Conservation (phyloP, 352 stramenopile genomes). For the Hyaloperonospora brassicae region DNA sequence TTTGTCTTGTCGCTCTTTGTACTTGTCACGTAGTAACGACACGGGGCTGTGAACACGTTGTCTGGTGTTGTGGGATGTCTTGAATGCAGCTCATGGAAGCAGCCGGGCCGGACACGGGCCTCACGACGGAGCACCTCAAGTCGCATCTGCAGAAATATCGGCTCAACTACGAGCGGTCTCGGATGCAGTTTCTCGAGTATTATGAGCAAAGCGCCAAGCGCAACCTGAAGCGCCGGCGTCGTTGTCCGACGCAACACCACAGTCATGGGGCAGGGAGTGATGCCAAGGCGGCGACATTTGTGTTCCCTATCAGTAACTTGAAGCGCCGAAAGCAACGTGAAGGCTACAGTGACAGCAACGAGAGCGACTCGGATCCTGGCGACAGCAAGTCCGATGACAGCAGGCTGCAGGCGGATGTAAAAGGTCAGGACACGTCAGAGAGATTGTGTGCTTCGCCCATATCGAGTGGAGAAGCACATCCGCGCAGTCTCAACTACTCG, state of each 20-base stretch:
- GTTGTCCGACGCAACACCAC: constrained; percentile 32
- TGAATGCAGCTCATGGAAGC: constrained; percentile 54
- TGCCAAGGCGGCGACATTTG: constrained; percentile 64
- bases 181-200: constrained; percentile 79
- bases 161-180: constrained; percentile 81
- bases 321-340: constrained; percentile 30
- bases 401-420: constrained; percentile 20
- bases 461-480: constrained; percentile 5
- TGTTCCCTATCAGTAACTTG: constrained; percentile 68
- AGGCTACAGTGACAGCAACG: constrained; percentile 35
- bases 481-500: constrained; percentile 18
- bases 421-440: constrained; percentile 11
- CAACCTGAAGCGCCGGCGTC: constrained; percentile 46
- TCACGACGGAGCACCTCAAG: constrained; percentile 85
- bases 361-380: constrained; percentile 29
- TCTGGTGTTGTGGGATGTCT: constrained; percentile 11
- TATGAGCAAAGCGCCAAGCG: constrained; percentile 72
- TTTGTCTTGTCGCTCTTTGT: background rate
- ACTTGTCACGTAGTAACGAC: background rate
- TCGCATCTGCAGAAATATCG: constrained; percentile 86
- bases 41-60: constrained; percentile 5
- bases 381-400: constrained; percentile 24
- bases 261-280: constrained; percentile 23
- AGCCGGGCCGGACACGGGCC: constrained; percentile 40
- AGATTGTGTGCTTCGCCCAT: constrained; percentile 9